Evolutionary conservation across 1,284 basidiomycete species (phyloP).

Genomic region (Rhodotorula sp.): DNA sequence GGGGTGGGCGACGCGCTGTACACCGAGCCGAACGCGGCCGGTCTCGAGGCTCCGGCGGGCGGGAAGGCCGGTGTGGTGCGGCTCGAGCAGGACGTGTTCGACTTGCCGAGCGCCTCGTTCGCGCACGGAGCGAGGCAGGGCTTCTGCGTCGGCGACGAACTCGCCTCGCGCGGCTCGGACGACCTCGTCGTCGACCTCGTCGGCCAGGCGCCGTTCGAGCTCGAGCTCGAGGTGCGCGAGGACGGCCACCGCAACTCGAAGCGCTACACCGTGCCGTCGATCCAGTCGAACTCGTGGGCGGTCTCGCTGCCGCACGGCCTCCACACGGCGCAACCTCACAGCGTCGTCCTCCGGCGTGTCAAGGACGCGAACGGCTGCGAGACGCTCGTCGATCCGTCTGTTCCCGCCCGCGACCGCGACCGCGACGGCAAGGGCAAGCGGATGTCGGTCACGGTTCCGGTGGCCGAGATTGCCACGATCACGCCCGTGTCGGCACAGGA

Average conservation of each 20-base stretch:
- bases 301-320: constrained; percentile 73
- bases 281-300: constrained; percentile 65
- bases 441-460: constrained; percentile 71
- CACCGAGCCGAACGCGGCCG: constrained; percentile 54
- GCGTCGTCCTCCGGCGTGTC: constrained; percentile 71
- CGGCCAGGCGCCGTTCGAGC: constrained; percentile 82
- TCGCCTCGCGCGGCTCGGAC: constrained; percentile 58
- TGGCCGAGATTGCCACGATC: constrained; percentile 91
- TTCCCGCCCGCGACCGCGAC: constrained; percentile 18
- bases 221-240: constrained; percentile 72
- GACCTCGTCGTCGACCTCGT: constrained; percentile 60
- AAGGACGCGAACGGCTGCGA: constrained; percentile 74
- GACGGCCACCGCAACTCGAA: constrained; percentile 63
- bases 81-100: constrained; percentile 79
- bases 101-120: constrained; percentile 74
- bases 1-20: constrained; percentile 87
- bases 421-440: no score
- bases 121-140: constrained; percentile 63
- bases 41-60: constrained; percentile 50
- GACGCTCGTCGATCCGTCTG: constrained; percentile 54
- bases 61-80: constrained; percentile 43
- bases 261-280: constrained; percentile 57
- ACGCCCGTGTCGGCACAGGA: constrained; percentile 72
- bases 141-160: constrained; percentile 71
- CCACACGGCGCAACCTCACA: constrained; percentile 72